Conservation (phyloP, 495 filamentous ascomycete species). For the Physcia stellaris region DNA sequence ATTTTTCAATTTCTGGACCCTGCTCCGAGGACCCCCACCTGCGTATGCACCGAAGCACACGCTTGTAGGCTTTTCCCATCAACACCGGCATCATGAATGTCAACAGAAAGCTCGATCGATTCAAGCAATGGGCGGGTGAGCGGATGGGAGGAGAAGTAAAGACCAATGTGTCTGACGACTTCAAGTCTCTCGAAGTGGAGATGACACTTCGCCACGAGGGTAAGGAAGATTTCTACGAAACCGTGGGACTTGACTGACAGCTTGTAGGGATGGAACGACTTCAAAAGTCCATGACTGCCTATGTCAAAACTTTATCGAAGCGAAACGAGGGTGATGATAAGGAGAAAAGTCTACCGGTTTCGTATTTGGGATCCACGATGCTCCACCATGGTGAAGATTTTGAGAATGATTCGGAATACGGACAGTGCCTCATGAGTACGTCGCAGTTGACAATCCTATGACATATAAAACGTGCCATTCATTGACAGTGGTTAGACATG, state of each 20-base stretch:
- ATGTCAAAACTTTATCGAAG: slow-evolving; percentile 84
- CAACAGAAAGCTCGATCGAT: slow-evolving; percentile 89
- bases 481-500: slow-evolving; percentile 45
- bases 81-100: slow-evolving; percentile 55
- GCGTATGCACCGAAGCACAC: too few species aligned
- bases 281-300: slow-evolving; percentile 75
- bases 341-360: slow-evolving; percentile 73
- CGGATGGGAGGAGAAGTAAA: slow-evolving; percentile 91
- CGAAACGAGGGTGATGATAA: slow-evolving; percentile 70
- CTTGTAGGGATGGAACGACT: slow-evolving; percentile 75
- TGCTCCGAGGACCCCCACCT: too few species aligned
- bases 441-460: slow-evolving; percentile 6
- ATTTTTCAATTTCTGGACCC: too few species aligned
- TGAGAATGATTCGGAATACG: slow-evolving; percentile 81
- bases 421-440: slow-evolving; percentile 71
- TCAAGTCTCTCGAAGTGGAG: slow-evolving; percentile 84
- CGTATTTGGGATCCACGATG: slow-evolving; percentile 77
- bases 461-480: too few species aligned
- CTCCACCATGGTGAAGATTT: slow-evolving; percentile 88
- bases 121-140: slow-evolving; percentile 98
- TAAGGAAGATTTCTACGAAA: slow-evolving; percentile 23
- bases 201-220: slow-evolving; percentile 88
- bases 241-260: slow-evolving; percentile 1
- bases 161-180: slow-evolving; percentile 80
- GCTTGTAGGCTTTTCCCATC: too few species aligned